Conservation (phyloP, 371 early-diverging fungal genomes). For the Zancudomyces culisetae region DNA sequence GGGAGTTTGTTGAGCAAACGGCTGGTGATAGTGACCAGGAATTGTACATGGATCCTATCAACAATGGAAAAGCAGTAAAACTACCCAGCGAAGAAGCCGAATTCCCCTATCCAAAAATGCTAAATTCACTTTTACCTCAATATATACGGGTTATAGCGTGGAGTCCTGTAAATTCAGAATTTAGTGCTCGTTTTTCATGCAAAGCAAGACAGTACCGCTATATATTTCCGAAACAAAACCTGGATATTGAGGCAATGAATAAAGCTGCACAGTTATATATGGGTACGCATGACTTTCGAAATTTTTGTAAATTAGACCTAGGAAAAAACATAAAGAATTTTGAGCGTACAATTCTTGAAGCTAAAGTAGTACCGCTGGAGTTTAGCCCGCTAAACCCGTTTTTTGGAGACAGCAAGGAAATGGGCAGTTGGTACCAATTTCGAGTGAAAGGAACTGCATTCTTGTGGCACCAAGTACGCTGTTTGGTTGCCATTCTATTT, state of each 20-base stretch:
- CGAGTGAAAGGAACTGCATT: constrained; percentile 69
- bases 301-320: constrained; percentile 86
- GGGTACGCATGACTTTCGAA: constrained; percentile 82
- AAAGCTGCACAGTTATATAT: constrained; percentile 43
- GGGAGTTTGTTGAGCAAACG: constrained; percentile 12
- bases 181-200: constrained; percentile 84
- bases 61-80: constrained; percentile 7
- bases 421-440: constrained; percentile 34
- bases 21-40: not conserved
- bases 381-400: not conserved
- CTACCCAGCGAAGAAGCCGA: constrained; percentile 28
- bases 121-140: constrained; percentile 70
- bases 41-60: constrained; percentile 4
- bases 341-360: constrained; percentile 37
- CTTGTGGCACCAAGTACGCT: constrained; percentile 94
- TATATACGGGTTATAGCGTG: constrained; percentile 85
- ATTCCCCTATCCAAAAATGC: constrained; percentile 56
- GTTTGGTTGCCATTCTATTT: constrained; percentile 81
- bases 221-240: constrained; percentile 38
- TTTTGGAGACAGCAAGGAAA: not conserved
- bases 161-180: constrained; percentile 56
- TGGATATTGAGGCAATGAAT: constrained; percentile 55
- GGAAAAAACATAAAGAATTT: constrained; percentile 57
- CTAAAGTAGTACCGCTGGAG: not conserved
- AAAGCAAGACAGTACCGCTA: constrained; percentile 75